Percentiles rank a stretch among this genome's conserved stretches.
phyloP scores from a whole-genome alignment of 1,284 basidiomycete species.

The Tetrapyrgos nigripes region DNA sequence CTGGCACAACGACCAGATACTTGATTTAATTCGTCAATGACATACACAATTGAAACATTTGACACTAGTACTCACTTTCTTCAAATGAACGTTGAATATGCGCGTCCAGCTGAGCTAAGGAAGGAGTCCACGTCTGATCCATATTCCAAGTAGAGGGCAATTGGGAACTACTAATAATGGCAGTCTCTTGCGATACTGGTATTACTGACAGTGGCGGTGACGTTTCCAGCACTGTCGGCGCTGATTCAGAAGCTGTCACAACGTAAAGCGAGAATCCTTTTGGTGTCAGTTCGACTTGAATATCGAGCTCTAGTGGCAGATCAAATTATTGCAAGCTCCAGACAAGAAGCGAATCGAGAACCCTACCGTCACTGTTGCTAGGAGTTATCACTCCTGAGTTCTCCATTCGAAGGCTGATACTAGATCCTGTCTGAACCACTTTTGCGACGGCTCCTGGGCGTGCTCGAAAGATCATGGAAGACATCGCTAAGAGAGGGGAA shows the following conservation, averaged over 20 bases:
- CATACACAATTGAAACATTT: too few species aligned
- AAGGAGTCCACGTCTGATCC: too few species aligned
- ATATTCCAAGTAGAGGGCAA: too few species aligned
- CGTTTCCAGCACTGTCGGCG: neutral
- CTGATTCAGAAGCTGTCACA: neutral
- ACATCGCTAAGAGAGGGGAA: neutral
- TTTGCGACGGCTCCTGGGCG: neutral
- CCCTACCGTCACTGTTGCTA: neutral
- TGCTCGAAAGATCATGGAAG: neutral
- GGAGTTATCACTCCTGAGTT: neutral
- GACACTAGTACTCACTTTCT: neutral
- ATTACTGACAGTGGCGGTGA: neutral
- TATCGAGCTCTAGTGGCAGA: conserved; percentile 1
- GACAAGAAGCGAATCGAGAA: neutral
- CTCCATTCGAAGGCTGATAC: neutral
- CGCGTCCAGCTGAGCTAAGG: too few species aligned
- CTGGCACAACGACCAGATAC: too few species aligned
- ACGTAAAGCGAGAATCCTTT: neutral
- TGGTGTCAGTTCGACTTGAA: neutral
- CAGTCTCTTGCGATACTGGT: too few species aligned
- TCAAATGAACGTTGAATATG: neutral
- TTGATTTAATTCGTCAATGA: too few species aligned
- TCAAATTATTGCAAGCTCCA: neutral
- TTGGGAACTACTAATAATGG: too few species aligned
- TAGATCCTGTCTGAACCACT: neutral